Base-by-base conservation (phyloP, 108 stramenopile genomes). In the Fragilariopsis cylindrus region DNA sequence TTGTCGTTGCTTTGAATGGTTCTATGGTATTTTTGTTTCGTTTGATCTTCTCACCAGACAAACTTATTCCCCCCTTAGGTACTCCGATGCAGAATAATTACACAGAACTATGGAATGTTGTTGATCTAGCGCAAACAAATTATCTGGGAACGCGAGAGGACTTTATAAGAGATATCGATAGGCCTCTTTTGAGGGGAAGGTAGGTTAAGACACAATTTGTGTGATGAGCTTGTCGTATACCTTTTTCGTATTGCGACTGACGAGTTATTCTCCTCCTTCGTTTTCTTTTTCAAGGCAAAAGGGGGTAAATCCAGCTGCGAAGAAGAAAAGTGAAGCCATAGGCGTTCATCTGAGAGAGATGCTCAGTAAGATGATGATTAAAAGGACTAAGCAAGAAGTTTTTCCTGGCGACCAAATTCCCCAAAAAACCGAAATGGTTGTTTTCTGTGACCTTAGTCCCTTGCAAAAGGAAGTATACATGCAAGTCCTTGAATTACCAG, bases 381-480 rank as follows among this genome's bases (percentile, higher is more conserved):
- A 76, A 50, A 69, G 92, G 46, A n/a, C 21, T 9, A 86, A 81
- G 66, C 93, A 92, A 70, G 81, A 84, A 44, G 85, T 83, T 55
- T 81, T 87, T 2, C 69, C 92, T 39, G 76, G 80, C 16, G 82
- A 90, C 65, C 57, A 77, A 18, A 85, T 95, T 44, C 90, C 89
- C n/a, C 48, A 81, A 39, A 96, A 96, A 70, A 84, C 78, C n/a
- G 88, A 93, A 70, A 82, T 78, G 54, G 84, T 93, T 11, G 83
- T 96, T 44, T 91, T 96, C 74, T 93, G 92, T 71, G 82, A 88
- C 48, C 79, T 91, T 18, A 85, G 88, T 5, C 78, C 85, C 8
- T 40, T 96, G 8, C 95, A 96, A 75, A 94, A 92, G 68, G 72
- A 71, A 65, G 60, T 94, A 1, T 94, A 92, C 76, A 81, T 85